These are phyloP conservation scores for Cutaneotrichosporon mucoides DNA, from an alignment of 1,284 basidiomycete genomes.

Conservation along the genomic window DNA sequence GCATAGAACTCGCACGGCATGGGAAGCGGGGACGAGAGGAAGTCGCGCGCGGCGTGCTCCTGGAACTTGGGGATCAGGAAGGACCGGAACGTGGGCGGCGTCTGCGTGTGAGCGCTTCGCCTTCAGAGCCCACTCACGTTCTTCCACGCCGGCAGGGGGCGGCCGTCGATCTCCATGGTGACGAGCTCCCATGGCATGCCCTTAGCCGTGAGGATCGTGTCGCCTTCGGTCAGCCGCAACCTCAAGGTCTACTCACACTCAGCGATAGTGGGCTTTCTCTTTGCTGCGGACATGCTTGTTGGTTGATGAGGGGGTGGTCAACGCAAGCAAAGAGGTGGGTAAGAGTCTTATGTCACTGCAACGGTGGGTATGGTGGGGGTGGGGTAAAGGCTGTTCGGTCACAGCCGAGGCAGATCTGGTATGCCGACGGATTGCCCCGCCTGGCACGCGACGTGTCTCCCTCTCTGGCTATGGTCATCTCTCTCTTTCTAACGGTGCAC, in stretches of 20 bases:
- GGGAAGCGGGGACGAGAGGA: constrained; percentile 35
- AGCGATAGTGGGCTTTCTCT: background rate
- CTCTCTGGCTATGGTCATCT: too few species aligned
- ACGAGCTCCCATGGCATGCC: constrained; percentile 39
- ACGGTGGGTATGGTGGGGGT: too few species aligned
- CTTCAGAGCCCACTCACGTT: constrained; percentile 22
- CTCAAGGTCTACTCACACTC: background rate
- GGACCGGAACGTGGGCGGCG: background rate
- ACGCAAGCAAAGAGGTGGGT: too few species aligned
- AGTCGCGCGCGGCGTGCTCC: constrained; percentile 24
- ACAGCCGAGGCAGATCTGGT: too few species aligned
- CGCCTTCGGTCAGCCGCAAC: constrained; percentile 21
- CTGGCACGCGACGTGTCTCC: too few species aligned
- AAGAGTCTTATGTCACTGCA: too few species aligned
- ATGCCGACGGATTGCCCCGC: too few species aligned
- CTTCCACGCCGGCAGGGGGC: constrained; percentile 31
- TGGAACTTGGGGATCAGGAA: constrained; percentile 14
- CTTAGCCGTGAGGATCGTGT: constrained; percentile 30
- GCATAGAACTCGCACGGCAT: background rate
- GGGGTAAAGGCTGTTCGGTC: too few species aligned
- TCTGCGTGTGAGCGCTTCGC: background rate
- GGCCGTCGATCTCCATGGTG: constrained; percentile 24
- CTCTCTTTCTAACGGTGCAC: too few species aligned
- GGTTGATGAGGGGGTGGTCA: too few species aligned
- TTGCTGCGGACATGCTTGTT: too few species aligned